Conservation (phyloP, 805 yeast species). For the Sugiyamaella smithiae region DNA sequence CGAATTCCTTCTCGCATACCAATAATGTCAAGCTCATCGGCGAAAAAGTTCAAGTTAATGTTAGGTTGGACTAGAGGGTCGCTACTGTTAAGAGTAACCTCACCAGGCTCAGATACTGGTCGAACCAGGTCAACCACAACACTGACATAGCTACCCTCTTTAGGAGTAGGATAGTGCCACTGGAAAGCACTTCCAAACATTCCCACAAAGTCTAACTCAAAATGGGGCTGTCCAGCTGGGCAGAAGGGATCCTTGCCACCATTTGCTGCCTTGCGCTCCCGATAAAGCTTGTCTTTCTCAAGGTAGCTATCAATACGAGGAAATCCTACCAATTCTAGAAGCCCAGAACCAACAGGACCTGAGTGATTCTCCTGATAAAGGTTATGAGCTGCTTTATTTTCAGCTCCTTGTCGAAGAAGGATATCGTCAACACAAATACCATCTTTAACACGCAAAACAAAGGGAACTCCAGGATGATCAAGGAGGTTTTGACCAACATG, state of each 20-base stretch:
- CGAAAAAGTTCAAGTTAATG: slow-evolving; percentile 31
- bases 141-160: slow-evolving; percentile 14
- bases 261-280: slow-evolving; percentile 28
- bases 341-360: slow-evolving; percentile 28
- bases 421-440: slow-evolving; percentile 27
- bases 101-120: slow-evolving; percentile 32
- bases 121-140: slow-evolving; percentile 33
- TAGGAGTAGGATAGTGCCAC: slow-evolving; percentile 33
- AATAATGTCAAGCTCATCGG: slow-evolving; percentile 35
- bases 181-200: slow-evolving; percentile 32
- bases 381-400: slow-evolving; percentile 20
- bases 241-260: slow-evolving; percentile 32
- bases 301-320: slow-evolving; percentile 30
- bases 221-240: slow-evolving; percentile 33
- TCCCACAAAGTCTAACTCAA: slow-evolving; percentile 28
- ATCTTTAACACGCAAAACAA: slow-evolving; percentile 29
- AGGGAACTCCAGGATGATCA: slow-evolving; percentile 36
- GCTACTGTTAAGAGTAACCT: slow-evolving; percentile 28
- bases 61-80: slow-evolving; percentile 31
- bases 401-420: slow-evolving; percentile 25
- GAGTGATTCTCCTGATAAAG: slow-evolving; percentile 20
- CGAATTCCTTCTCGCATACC: slow-evolving; percentile 35
- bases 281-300: slow-evolving; percentile 25
- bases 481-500: slow-evolving; percentile 36
- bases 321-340: slow-evolving; percentile 28